Percentiles rank a stretch among this genome's conserved stretches.
Conservation (phyloP, 176 grass and related monocot species). For the Ensete glaucum region DNA sequence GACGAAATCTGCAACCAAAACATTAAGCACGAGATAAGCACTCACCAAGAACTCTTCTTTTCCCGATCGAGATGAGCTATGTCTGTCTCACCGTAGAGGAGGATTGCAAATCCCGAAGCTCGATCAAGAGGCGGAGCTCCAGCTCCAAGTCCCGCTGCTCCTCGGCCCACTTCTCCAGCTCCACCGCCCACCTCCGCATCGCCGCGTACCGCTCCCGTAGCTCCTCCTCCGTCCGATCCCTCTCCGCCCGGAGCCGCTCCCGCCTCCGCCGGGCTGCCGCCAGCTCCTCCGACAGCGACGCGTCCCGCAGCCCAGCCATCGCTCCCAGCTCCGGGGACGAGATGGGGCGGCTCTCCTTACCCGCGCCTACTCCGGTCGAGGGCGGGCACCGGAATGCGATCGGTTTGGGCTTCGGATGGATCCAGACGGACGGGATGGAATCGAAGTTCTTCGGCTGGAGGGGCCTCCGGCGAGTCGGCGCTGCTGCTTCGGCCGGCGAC, state of each 20-base stretch:
- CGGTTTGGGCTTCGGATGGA: background rate
- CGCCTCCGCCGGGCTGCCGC: background rate
- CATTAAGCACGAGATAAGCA: background rate
- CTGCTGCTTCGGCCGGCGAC: background rate
- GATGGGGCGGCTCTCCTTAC: background rate
- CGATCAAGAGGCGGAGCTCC: background rate
- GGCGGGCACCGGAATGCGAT: background rate
- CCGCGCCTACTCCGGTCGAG: background rate
- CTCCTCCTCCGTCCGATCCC: background rate
- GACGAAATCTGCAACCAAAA: background rate
- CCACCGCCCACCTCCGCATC: background rate
- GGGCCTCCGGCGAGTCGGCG: background rate
- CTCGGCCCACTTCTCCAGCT: slow-evolving; percentile 7
- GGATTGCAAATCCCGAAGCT: background rate
- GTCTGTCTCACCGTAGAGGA: background rate
- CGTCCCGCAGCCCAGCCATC: background rate
- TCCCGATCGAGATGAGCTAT: background rate
- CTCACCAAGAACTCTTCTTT: background rate
- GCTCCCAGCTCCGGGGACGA: background rate
- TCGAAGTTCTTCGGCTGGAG: background rate
- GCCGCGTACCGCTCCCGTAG: background rate
- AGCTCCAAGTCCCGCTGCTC: slow-evolving; percentile 5
- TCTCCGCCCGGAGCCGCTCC: background rate
- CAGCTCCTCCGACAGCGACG: slow-evolving; percentile 13
- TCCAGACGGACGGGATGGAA: background rate